Evolutionary conservation across 1,284 basidiomycete genomes (phyloP).

Genomic region (Moesziomyces globuligerus): DNA sequence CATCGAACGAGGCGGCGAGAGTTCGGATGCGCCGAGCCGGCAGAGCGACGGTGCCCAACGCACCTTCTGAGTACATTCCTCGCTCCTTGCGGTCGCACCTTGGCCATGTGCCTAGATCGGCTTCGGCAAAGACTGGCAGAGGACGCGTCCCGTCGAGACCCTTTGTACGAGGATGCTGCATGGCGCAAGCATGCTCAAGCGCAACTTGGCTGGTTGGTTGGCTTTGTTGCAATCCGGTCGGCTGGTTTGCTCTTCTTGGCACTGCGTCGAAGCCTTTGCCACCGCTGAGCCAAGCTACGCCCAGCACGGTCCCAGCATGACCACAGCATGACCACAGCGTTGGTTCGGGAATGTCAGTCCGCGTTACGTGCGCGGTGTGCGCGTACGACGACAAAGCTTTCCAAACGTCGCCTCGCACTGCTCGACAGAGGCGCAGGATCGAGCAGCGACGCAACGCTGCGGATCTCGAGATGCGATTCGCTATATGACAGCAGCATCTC

Average conservation of each 20-base stretch:
- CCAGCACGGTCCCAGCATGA: too few species aligned
- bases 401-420: too few species aligned
- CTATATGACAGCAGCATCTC: conserved; percentile 7
- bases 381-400: too few species aligned
- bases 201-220: not conserved
- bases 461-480: not conserved
- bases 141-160: too few species aligned
- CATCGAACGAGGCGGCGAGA: not conserved
- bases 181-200: not conserved
- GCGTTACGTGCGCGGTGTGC: too few species aligned
- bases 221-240: not conserved
- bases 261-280: not conserved
- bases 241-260: not conserved
- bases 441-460: not conserved
- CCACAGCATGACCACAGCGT: too few species aligned
- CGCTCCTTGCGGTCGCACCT: not conserved
- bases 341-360: not conserved
- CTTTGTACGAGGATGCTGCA: too few species aligned
- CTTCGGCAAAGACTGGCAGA: not conserved
- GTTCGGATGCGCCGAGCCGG: not conserved
- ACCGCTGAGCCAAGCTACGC: not conserved
- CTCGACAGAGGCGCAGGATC: too few species aligned
- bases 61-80: not conserved
- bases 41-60: too few species aligned
- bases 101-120: not conserved